phyloP scores from a whole-genome alignment of 768 basidiomycete species.

The Leccinum aurantiacum region DNA sequence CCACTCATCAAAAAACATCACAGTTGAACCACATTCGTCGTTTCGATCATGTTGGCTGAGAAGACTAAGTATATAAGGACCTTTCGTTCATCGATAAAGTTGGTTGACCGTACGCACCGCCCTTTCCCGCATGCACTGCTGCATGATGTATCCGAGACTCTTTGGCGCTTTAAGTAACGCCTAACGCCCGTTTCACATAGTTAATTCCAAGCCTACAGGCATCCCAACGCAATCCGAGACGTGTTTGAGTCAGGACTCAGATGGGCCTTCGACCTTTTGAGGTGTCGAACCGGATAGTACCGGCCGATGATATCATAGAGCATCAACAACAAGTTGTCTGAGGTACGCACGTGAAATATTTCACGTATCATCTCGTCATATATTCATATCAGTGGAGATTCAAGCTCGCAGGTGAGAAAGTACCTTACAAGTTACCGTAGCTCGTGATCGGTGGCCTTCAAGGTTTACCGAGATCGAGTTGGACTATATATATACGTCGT shows the following conservation, averaged over 20 bases:
- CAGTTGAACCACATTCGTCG: conserved; percentile 6
- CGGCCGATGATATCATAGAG: not conserved
- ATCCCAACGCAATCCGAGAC: not conserved
- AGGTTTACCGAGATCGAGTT: not conserved
- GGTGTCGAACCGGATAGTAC: not conserved
- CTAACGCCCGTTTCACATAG: not conserved
- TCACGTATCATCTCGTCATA: not conserved
- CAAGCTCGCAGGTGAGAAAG: not conserved
- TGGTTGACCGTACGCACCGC: conserved; percentile 1
- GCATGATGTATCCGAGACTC: too few relatives aligned
- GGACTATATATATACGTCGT: not conserved
- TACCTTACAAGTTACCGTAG: not conserved
- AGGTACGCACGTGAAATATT: not conserved
- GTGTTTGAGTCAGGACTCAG: not conserved
- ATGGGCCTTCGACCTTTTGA: not conserved
- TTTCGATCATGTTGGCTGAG: conserved; percentile 11
- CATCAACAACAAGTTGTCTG: not conserved
- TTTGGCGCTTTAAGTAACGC: not conserved
- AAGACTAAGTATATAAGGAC: conserved; percentile 1
- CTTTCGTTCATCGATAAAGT: conserved; percentile 22
- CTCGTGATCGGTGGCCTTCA: not conserved
- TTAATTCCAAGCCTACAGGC: not conserved
- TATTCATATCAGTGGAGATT: not conserved
- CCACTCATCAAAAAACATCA: not conserved
- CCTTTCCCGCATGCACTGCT: conserved; percentile 1